Base-by-base conservation (phyloP, 1,284 basidiomycete genomes). In the Trichosporon coremiiforme region DNA sequence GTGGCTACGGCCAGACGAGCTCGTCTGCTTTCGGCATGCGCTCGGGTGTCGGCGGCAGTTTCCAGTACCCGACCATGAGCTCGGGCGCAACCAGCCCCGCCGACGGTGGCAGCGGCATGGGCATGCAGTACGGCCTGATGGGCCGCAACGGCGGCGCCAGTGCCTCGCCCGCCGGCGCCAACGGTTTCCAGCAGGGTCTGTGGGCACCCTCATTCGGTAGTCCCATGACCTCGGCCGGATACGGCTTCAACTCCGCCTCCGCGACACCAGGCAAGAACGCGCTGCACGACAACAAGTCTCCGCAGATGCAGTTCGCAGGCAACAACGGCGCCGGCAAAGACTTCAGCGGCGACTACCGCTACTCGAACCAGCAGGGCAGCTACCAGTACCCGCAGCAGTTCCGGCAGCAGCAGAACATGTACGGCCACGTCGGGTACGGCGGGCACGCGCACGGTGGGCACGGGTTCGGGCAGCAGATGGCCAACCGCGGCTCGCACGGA, bases 131-230 rank as follows among this genome's bases (percentile, higher is more conserved):
- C 25, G 72, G 74, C 63, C 69, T 75, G 55, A 74, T 73, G 66
- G 74, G 73, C 29, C 71, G 75, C 38, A 71, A 64, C 25, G 63
- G 47, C 29, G 69, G 71, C 25, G 50, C 65, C n/a, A 33, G 15
- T 17, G 57, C 57, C 6, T 64, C 25, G 64, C 29, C 66, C 25
- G 53, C 41, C 17, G 64, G 65, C 41, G 57, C 69, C 64, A 73
- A 71, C 68, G 75, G 69, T 6, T 72, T 66, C 70, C 76, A 78
- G 67, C 77, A 79, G 63, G 77, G 75, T 8, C 71, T 80, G 4
- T 82, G 80, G 80, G 78, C 78, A 4, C 72, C 76, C 9, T 74
- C 76, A 17, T 80, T 80, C 47, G 78, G 76, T 33, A 74, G 76
- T 13, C 72, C 75, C 1, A 74, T 78, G 74, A 70, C 77, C 12